A percentile compares a stretch with the other conserved stretches of the same genome.
phyloP scores from a whole-genome alignment of 192 early-diverging fungal genomes.

The Podila epicladia region DNA sequence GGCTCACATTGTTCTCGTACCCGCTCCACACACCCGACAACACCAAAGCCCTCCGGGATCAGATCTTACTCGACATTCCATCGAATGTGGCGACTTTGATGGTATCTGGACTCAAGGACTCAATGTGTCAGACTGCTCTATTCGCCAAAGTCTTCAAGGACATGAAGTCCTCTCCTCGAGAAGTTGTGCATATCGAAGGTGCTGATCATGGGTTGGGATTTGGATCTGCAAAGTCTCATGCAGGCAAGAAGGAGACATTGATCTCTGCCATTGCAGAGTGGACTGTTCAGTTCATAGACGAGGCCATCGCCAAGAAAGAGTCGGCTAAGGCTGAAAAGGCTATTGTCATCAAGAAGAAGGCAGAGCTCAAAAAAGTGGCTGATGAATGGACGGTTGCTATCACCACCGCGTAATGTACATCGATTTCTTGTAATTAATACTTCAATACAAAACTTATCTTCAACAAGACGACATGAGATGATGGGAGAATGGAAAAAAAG shows the following conservation, averaged over 20 bases:
- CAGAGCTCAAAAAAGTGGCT: constrained; percentile 10
- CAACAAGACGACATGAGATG: too few relatives aligned
- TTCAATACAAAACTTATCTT: too few relatives aligned
- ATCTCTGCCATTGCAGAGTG: constrained; percentile 17
- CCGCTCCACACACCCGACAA: constrained; percentile 36
- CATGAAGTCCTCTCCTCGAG: constrained; percentile 24
- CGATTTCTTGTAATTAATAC: too few relatives aligned
- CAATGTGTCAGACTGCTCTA: constrained; percentile 27
- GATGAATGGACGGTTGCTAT: constrained; percentile 34
- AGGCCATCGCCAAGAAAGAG: constrained; percentile 6
- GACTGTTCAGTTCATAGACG: constrained; percentile 27
- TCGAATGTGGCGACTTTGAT: constrained; percentile 16
- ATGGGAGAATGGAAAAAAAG: too few relatives aligned
- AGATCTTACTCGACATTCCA: constrained; percentile 39
- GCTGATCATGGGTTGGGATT: constrained; percentile 42
- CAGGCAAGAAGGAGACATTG: constrained; percentile 33
- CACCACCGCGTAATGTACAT: not conserved
- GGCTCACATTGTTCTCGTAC: constrained; percentile 26
- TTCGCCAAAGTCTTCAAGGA: constrained; percentile 35
- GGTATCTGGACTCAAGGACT: constrained; percentile 40
- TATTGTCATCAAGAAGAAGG: not conserved
- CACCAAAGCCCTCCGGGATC: constrained; percentile 32
- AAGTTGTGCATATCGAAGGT: constrained; percentile 18
- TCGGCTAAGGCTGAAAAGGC: not conserved
- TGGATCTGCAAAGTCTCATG: constrained; percentile 23